Conservation (phyloP, 768 basidiomycete species). For the Plicaturopsis crispa region DNA sequence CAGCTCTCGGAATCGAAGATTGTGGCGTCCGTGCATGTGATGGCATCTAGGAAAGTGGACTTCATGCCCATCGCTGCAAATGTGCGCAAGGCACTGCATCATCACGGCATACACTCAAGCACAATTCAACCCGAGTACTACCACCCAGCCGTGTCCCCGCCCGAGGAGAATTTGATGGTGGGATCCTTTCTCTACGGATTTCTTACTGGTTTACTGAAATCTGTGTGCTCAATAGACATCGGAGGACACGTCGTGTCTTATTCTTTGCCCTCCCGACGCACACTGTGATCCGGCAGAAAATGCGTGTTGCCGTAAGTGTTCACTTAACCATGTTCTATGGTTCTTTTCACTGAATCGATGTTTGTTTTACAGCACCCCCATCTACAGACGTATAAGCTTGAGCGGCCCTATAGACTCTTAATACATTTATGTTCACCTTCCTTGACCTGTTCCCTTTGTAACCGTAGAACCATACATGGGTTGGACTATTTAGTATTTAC, state of each 20-base stretch:
- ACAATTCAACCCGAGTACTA: conserved; percentile 91
- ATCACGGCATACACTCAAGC: conserved; percentile 89
- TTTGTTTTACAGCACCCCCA: conserved; percentile 34
- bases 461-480: conserved; percentile 24
- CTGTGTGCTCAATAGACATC: too few relatives aligned
- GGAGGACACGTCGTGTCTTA: conserved; percentile 55
- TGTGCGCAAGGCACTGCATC: conserved; percentile 79
- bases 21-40: conserved; percentile 93
- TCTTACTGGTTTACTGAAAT: too few relatives aligned
- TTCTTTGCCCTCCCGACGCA: conserved; percentile 63
- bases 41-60: conserved; percentile 71
- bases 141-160: conserved; percentile 24
- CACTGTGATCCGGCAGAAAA: conserved; percentile 63
- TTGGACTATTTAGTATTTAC: conserved; percentile 13
- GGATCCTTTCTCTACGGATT: conserved; percentile 11
- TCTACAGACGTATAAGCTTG: conserved; percentile 32
- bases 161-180: conserved; percentile 47
- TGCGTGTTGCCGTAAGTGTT: conserved; percentile 70
- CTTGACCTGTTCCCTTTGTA: too few relatives aligned
- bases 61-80: conserved; percentile 87
- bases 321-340: not conserved
- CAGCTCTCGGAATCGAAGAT: conserved; percentile 93
- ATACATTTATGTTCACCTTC: too few relatives aligned
- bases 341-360: conserved; percentile 2
- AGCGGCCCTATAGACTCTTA: conserved; percentile 6